Base-by-base conservation (phyloP, 164 flowering plant species). In the Pachysandra terminalis region DNA sequence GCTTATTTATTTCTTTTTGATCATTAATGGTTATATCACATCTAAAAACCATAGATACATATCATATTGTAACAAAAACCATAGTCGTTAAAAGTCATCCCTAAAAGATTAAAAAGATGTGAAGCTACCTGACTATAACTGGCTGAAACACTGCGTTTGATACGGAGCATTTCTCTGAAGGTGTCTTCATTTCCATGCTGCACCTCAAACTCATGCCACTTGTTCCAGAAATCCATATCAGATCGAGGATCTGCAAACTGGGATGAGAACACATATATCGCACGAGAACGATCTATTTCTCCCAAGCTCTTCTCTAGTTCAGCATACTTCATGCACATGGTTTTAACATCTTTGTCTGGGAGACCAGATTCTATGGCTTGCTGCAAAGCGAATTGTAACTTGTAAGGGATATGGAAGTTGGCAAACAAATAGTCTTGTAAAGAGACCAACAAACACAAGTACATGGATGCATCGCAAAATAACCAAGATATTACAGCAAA, bases 151-250 rank as follows among this genome's bases (percentile, higher is more conserved):
- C 88, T 92, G 23, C 98, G 76, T 65, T 90, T 90, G 1, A 90
- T 85, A 0, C 97, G 91, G 27, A 95, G 86, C 99, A 92, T 92
- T 70, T 95, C 99, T 65, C 94, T 27, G 81, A 90, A 95, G 56
- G 99, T 95, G 64, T 95, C 99, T 71, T 87, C 96, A 74, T 95
- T 95, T 27, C 98, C 98, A 75, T 95, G 95, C 24, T 83, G 90
- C 65, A 95, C 99, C 83, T 95, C 98, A 79, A 95, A 95, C 9
- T 86, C 94, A 74, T 90, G 87, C 96, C 97, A 92, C 61, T 73
- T 80, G 35, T 70, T 86, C 98, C 99, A 95, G 74, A 92, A 89
- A 25, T 88, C 91, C 57, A 77, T 64, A 73, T 88, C 97, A 7
- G 90, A 84, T 45, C 92, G 78, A 61, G 97, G 96, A 75, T 95